Percentiles rank a stretch among this genome's conserved stretches.
Evolutionary conservation across 1,284 basidiomycete genomes (phyloP).

Genomic region (Heterobasidion occidentale): DNA sequence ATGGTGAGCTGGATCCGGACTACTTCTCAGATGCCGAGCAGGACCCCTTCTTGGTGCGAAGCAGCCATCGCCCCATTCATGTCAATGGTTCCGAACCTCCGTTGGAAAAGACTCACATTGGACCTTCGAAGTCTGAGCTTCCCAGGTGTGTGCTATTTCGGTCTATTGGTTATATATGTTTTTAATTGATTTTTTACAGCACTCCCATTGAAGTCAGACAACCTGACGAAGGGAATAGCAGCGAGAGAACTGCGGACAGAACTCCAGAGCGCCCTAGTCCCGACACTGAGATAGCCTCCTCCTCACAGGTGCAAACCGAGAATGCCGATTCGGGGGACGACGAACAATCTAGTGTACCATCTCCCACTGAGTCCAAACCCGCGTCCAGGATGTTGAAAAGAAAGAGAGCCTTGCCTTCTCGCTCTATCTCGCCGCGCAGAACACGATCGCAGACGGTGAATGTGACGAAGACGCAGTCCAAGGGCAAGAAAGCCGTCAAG

Average conservation of each 20-base stretch:
- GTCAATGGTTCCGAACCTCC: neutral
- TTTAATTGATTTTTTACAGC: no score
- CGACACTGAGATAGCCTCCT: no score
- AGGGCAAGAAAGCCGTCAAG: neutral
- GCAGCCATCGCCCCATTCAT: no score
- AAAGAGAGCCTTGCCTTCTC: neutral
- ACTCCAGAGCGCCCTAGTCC: no score
- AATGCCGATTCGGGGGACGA: slow-evolving; percentile 11
- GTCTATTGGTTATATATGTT: no score
- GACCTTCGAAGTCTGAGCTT: neutral
- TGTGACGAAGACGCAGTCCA: neutral
- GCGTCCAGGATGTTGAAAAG: neutral
- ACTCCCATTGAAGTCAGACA: no score
- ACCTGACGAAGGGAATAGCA: no score
- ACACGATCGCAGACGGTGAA: slow-evolving; percentile 1
- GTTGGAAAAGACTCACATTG: slow-evolving; percentile 17
- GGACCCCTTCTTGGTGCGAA: slow-evolving; percentile 12
- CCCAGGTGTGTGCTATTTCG: no score
- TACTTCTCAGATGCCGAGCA: slow-evolving; percentile 4
- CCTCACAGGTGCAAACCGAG: slow-evolving; percentile 3
- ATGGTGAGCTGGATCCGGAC: slow-evolving; percentile 18
- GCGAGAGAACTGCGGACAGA: no score
- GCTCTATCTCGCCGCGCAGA: neutral
- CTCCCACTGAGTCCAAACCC: neutral
- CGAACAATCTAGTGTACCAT: neutral